Evolutionary conservation across 148 eudicot genomes (phyloP).

Genomic region (Vaccinium vitisidaea): DNA sequence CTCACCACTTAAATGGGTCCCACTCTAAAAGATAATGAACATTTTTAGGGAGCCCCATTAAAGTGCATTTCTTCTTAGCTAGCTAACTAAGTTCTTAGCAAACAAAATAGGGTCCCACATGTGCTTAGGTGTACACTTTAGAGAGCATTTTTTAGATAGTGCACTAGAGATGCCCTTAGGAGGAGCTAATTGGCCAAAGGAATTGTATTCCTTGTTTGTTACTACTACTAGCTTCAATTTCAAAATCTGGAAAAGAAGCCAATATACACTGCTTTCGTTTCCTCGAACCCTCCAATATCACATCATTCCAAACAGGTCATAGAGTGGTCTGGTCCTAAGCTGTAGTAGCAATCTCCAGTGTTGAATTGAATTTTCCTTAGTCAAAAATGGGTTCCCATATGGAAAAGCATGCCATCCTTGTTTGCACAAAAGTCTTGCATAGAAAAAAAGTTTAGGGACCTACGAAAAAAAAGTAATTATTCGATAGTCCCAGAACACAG

Average conservation of each 20-base stretch:
- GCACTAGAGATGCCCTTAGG: too few species aligned
- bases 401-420: neutral
- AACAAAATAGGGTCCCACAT: too few species aligned
- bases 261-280: neutral
- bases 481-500: too few species aligned
- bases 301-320: constrained; percentile 6
- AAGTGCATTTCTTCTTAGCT: too few species aligned
- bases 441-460: neutral
- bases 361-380: neutral
- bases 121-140: too few species aligned
- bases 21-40: too few species aligned
- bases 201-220: neutral
- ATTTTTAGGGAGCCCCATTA: too few species aligned
- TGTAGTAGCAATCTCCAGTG: neutral
- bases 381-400: neutral
- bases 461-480: too few species aligned
- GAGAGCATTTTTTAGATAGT: too few species aligned
- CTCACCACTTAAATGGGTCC: too few species aligned
- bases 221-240: too few species aligned
- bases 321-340: neutral
- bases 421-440: neutral
- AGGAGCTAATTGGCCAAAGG: neutral
- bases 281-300: neutral
- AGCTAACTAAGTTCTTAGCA: too few species aligned
- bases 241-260: neutral